phyloP scores from a whole-genome alignment of 1,284 basidiomycete genomes.

The Fistulinella cinereoalba region DNA sequence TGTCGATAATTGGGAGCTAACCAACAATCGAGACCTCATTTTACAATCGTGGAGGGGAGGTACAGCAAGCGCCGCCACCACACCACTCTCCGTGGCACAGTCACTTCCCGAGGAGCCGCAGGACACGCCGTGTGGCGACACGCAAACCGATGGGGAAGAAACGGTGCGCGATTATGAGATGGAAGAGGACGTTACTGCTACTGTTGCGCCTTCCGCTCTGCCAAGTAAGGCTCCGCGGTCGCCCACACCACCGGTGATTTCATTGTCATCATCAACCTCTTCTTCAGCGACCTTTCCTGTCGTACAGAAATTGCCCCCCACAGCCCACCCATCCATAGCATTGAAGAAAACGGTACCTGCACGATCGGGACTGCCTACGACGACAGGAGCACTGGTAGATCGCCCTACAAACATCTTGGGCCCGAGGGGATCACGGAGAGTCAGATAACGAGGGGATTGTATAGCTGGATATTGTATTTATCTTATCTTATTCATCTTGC shows the following conservation, averaged over 20 bases:
- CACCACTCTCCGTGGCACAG: slow-evolving; percentile 28
- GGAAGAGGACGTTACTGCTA: slow-evolving; percentile 22
- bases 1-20: slow-evolving; percentile 66
- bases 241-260: slow-evolving; percentile 28
- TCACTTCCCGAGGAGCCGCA: slow-evolving; percentile 32
- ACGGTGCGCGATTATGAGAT: slow-evolving; percentile 6
- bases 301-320: slow-evolving; percentile 10
- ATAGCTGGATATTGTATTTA: no score
- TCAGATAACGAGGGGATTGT: no score
- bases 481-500: not conserved
- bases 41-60: slow-evolving; percentile 49
- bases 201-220: slow-evolving; percentile 6
- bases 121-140: slow-evolving; percentile 11
- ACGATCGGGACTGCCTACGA: slow-evolving; percentile 24
- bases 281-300: slow-evolving; percentile 33
- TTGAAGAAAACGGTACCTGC: slow-evolving; percentile 25
- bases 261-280: slow-evolving; percentile 39
- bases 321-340: slow-evolving; percentile 19
- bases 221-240: slow-evolving; percentile 8
- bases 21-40: slow-evolving; percentile 56
- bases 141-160: slow-evolving; percentile 17
- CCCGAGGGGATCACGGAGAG: slow-evolving; percentile 34
- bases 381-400: slow-evolving; percentile 31
- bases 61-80: slow-evolving; percentile 19
- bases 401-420: slow-evolving; percentile 39